Base-by-base conservation (phyloP, 768 basidiomycete genomes). In the Sistotremastrum suecicum region DNA sequence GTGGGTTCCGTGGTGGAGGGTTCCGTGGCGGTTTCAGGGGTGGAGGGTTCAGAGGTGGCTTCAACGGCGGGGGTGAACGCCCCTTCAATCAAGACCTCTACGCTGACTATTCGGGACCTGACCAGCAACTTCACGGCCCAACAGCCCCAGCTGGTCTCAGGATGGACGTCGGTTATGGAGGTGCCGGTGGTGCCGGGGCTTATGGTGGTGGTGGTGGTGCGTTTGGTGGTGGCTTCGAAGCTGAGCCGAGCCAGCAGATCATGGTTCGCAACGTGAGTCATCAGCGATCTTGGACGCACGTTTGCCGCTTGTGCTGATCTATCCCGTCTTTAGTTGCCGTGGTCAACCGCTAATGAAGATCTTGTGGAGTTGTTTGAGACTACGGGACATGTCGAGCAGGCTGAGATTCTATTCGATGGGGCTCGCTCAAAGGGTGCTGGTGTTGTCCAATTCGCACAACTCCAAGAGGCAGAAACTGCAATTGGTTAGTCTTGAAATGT, bases 331-430 rank as follows among this genome's bases (percentile, higher is more conserved):
- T 51, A 98, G 94, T 65, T 99, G 11, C 94, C 94, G 1, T 99
- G 92, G 92, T 97, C 94, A 7, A 99, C 94, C 39, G 91, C 94
- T 5, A 97, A 99, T 60, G 94, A 99, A 60, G 94, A 99, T 60
- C 67, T 99, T 39, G 92, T 99, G 20, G 94, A 99, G 64, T 65
- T 99, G 12, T 99, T 99, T 56, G 92, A 97, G 68, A 99, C 94
- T 34, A 95, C 92, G 0, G 94, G 92, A 7, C 83, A 83, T 53
- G 94, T 99, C 34, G 85, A 91, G 57, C 68, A 89, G 34, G 94
- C 94, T 2, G 94, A 99, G 64, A 94, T 97, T 52, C 63, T 99
- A 41, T 91, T 84, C 55, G 92, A 97, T 55, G 85, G 87, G 10
- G 80, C 83, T 0, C 78, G 94, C 45, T 89, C 86, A 42, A 95